A percentile compares a stretch with the other conserved stretches of the same genome.
phyloP scores from a whole-genome alignment of 2,329 filamentous ascomycete species.

The Penicillium sclerotiorum region DNA sequence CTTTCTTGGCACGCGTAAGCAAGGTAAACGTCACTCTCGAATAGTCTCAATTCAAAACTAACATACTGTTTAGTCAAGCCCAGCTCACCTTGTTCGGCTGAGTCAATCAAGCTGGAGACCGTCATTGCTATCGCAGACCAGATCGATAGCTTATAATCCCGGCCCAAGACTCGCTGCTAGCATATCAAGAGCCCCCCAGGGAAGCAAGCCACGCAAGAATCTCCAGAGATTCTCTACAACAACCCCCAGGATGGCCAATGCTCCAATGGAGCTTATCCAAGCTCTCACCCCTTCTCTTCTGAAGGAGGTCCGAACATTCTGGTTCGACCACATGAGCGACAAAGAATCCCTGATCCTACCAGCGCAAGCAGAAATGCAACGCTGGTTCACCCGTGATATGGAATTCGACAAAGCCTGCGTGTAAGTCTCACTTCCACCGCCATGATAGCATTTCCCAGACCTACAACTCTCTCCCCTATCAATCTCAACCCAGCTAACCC shows the following conservation, averaged over 20 bases:
- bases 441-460: no score
- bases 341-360: conserved; percentile 23
- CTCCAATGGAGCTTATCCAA: conserved; percentile 10
- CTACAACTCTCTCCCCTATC: no score
- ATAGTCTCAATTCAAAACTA: neutral
- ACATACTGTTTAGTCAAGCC: neutral
- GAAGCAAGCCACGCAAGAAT: neutral
- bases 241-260: conserved; percentile 6
- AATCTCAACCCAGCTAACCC: neutral
- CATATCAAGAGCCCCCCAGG: neutral
- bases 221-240: conserved; percentile 6
- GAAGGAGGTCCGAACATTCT: conserved; percentile 23
- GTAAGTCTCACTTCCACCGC: conserved; percentile 20
- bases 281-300: conserved; percentile 22
- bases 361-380: conserved; percentile 18
- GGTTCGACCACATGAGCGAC: conserved; percentile 24
- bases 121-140: conserved; percentile 1
- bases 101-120: neutral
- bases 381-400: conserved; percentile 22
- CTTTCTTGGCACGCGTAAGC: conserved; percentile 4
- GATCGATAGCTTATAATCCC: neutral
- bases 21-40: neutral
- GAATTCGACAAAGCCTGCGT: conserved; percentile 24
- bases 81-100: neutral
- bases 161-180: neutral